phyloP scores from a whole-genome alignment of 83 land plant genomes.

The Picea mariana region DNA sequence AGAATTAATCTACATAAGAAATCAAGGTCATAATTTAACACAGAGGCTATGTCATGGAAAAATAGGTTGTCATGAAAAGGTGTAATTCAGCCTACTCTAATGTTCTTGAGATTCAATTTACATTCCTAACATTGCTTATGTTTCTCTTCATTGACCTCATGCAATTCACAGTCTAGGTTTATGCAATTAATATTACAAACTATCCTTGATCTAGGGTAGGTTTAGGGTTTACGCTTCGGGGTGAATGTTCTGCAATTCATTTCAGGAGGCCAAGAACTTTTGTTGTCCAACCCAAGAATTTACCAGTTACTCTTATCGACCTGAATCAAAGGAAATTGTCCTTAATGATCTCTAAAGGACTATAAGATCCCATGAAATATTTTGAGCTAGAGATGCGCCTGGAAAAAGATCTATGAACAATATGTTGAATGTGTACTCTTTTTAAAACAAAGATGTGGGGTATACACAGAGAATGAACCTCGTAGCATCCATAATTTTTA shows the following conservation, averaged over 20 bases:
- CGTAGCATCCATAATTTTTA: constrained; percentile 39
- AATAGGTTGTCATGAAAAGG: no score
- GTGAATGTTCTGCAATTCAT: neutral
- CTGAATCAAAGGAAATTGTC: constrained; percentile 38
- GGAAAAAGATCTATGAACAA: constrained; percentile 48
- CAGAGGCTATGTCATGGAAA: no score
- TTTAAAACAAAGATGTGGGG: constrained; percentile 54
- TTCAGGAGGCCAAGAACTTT: neutral
- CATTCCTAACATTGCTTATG: no score
- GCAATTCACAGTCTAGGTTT: no score
- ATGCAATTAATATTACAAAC: no score
- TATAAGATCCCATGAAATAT: constrained; percentile 43
- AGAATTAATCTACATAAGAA: no score
- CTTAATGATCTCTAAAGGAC: constrained; percentile 44
- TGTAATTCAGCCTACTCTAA: no score
- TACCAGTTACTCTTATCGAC: constrained; percentile 32
- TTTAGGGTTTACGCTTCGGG: no score
- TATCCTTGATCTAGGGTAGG: no score
- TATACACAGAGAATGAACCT: constrained; percentile 52
- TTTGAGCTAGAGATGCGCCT: constrained; percentile 46
- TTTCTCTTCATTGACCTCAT: no score
- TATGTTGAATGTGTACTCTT: constrained; percentile 49
- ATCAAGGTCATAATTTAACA: no score
- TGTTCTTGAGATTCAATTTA: no score
- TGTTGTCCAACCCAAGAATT: neutral